These are phyloP conservation scores for Zizania latifolia DNA, from an alignment of 176 grass and related monocot species.

Conservation along the genomic window DNA sequence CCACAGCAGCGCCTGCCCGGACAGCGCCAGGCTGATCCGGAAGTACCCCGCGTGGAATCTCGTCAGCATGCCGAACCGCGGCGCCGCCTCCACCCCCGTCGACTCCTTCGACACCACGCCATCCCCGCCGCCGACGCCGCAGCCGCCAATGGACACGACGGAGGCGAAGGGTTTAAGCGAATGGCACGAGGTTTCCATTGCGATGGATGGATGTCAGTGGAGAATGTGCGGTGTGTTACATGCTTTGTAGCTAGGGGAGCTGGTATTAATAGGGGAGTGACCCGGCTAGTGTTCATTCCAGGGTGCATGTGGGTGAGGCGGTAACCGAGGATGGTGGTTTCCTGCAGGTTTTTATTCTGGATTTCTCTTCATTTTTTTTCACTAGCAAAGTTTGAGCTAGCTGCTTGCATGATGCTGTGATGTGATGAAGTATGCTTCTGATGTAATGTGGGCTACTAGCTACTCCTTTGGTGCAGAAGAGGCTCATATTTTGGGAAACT, in stretches of 20 bases:
- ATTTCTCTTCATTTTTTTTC: not conserved
- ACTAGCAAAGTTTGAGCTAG: not conserved
- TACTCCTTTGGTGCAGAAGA: no score
- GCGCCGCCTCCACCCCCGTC: no score
- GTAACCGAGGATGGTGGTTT: constrained; percentile 17
- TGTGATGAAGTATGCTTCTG: no score
- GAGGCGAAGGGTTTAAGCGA: constrained; percentile 18
- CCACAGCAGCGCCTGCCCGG: constrained; percentile 71
- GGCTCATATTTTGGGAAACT: no score
- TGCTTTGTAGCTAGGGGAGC: not conserved
- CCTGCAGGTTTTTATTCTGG: not conserved
- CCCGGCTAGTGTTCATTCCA: not conserved
- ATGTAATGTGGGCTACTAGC: no score
- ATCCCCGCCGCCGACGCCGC: not conserved
- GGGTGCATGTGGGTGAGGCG: constrained; percentile 29
- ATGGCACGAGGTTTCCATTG: not conserved
- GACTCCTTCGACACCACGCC: not conserved
- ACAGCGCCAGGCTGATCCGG: constrained; percentile 63
- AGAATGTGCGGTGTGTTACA: not conserved
- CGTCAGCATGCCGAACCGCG: constrained; percentile 36
- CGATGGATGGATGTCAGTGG: not conserved
- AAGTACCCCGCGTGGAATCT: constrained; percentile 67
- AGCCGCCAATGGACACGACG: not conserved
- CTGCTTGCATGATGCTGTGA: no score
- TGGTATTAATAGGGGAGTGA: constrained; percentile 37